Evolutionary conservation across 1,284 basidiomycete genomes (phyloP).

Genomic region (Neolentinus lepideus): DNA sequence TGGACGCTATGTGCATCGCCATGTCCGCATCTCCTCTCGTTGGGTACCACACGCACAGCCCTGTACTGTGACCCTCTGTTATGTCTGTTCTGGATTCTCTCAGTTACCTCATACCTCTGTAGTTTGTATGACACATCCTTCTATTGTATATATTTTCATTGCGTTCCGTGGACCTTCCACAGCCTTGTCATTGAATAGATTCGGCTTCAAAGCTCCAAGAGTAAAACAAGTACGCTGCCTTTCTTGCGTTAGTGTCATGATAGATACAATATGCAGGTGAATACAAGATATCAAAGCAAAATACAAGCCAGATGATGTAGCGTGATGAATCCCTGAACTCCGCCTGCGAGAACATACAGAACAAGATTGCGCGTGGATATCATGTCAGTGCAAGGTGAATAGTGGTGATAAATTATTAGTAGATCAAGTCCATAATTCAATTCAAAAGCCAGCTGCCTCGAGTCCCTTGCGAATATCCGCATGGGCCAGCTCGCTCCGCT

Average conservation of each 20-base stretch:
- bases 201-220: not conserved
- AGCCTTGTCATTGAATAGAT: not conserved
- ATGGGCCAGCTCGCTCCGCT: constrained; percentile 48
- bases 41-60: constrained; percentile 7
- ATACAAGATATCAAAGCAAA: not conserved
- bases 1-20: constrained; percentile 1
- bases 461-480: constrained; percentile 56
- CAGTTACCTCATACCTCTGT: constrained; percentile 11
- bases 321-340: not conserved
- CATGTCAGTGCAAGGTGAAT: not conserved
- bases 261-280: not conserved
- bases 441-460: constrained; percentile 52
- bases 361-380: not conserved
- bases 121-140: constrained; percentile 10
- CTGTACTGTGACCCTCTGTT: constrained; percentile 1
- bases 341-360: not conserved
- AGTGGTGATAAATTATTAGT: not conserved
- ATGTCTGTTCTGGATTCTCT: constrained; percentile 5
- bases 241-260: not conserved
- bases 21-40: not conserved
- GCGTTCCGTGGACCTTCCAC: not conserved
- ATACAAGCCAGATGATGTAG: not conserved
- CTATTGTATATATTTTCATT: not conserved
- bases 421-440: not conserved
- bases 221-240: not conserved